Evolutionary conservation across 1,139 yeast species (phyloP), one percentile per base, ranked within the genome.

Genomic region (Zygosaccharomyces pseudobailii): DNA sequence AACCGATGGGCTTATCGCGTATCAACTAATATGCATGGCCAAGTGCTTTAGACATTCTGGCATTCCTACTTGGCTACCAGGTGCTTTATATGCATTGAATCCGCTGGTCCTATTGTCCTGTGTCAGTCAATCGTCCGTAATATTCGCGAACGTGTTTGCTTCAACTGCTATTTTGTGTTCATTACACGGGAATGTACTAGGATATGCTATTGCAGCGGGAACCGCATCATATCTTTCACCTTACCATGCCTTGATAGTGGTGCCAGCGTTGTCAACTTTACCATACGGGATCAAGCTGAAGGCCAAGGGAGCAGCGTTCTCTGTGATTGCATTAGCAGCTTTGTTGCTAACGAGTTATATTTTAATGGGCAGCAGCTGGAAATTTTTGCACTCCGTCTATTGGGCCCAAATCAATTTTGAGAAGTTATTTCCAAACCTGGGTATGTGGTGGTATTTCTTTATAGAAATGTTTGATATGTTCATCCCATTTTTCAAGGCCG

Each of bases 391-490:
- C 17, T 76, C 81, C 37, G 80, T 87, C 51, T 87, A 84, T 61
- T 80, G 84, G 13, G 75, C 83, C 0, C 70, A 80, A 7, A 60
- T 88, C 6, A 69, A 73, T 30, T 83, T 87, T 58, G 74, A 75
- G 42, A 88, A 87, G 53, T 79, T 88, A 6, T 55, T 56, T 22
- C 69, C 69, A 10, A 89, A 89, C 66, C 69, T 92, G 54, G 98
- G 98, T 0, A 72, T 92, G 34, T 92, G 99, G 99, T 92, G 99
- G 99, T 92, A 92, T 70, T 81, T 90, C 58, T 92, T 92, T 71
- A 85, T 94, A 25, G 98, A 92, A 65, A 87, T 92, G 82, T 92
- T 92, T 69, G 94, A 84, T 47, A 87, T 82, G 61, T 92, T 92
- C 73, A 77, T 85, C 25, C 82, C 88, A 17, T 89, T 92, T 63